phyloP scores from a whole-genome alignment of 768 basidiomycete species.

The Ramaria rubella region DNA sequence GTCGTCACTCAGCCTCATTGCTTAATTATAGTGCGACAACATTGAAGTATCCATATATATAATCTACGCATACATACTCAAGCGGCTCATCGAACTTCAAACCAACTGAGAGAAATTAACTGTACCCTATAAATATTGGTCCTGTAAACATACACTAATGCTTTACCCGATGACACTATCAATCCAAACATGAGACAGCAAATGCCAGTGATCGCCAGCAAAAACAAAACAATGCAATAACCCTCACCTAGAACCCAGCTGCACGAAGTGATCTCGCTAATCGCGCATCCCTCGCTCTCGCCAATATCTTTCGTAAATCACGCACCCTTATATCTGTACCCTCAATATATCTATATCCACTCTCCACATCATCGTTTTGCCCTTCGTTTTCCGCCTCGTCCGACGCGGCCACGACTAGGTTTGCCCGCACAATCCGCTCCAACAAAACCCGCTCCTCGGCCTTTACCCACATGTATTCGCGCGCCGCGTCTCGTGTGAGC shows the following conservation, averaged over 20 bases:
- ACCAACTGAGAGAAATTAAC: too few species aligned
- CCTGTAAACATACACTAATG: too few species aligned
- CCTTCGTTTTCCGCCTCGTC: not conserved
- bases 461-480: constrained; percentile 3
- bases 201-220: too few species aligned
- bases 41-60: too few species aligned
- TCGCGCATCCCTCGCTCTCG: constrained; percentile 7
- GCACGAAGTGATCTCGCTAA: constrained; percentile 8
- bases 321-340: constrained; percentile 10
- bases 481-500: not conserved
- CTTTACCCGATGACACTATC: too few species aligned
- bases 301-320: constrained; percentile 6
- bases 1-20: too few species aligned
- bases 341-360: constrained; percentile 9
- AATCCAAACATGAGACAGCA: too few species aligned
- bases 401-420: constrained; percentile 1
- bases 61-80: too few species aligned
- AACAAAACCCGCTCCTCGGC: constrained; percentile 5
- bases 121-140: too few species aligned
- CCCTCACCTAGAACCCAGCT: constrained; percentile 7
- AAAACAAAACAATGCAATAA: too few species aligned
- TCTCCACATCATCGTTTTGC: constrained; percentile 1
- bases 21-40: too few species aligned
- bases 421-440: not conserved
- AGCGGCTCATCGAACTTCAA: too few species aligned